These are phyloP conservation scores for Rhododendron molle DNA, from an alignment of 148 eudicot genomes.

Conservation along the genomic window DNA sequence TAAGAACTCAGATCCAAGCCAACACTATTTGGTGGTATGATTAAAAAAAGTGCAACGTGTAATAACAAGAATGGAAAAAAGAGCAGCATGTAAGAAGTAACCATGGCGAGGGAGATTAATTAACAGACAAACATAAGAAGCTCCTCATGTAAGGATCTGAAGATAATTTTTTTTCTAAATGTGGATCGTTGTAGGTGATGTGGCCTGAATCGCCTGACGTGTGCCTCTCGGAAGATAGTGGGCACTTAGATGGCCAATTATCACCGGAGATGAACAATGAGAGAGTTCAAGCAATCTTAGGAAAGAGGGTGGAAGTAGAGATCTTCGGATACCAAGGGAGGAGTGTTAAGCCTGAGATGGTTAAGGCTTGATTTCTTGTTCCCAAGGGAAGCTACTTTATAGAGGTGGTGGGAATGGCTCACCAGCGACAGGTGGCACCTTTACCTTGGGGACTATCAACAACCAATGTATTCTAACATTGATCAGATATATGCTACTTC, in stretches of 20 bases:
- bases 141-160: neutral
- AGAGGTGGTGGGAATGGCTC: neutral
- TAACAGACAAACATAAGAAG: neutral
- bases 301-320: neutral
- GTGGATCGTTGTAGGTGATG: neutral
- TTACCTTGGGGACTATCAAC: neutral
- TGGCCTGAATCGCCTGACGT: neutral
- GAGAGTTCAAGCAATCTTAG: neutral
- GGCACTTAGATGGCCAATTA: neutral
- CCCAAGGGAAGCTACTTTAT: neutral
- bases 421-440: neutral
- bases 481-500: neutral
- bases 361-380: neutral
- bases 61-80: neutral
- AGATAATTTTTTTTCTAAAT: neutral
- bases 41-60: neutral
- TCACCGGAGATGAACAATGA: neutral
- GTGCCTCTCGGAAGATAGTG: neutral
- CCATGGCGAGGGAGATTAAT: neutral
- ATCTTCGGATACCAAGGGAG: neutral
- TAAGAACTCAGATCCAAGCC: neutral
- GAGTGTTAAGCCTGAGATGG: neutral
- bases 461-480: neutral
- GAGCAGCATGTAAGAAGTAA: neutral
- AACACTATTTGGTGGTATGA: neutral